phyloP scores from a whole-genome alignment of 768 basidiomycete species.

The Tephrocybe sp. region DNA sequence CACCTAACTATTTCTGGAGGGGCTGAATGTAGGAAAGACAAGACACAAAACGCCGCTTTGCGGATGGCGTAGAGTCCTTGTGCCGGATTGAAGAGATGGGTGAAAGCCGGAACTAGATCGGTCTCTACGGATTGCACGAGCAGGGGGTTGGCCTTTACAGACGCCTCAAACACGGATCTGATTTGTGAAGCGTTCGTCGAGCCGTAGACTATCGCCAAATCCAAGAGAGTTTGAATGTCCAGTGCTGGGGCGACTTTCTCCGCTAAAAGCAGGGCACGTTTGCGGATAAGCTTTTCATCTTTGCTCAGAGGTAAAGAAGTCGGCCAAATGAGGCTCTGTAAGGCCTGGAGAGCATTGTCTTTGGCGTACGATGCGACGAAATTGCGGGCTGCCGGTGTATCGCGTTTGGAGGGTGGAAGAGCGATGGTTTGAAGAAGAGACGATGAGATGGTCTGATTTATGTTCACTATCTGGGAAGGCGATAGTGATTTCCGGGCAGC shows the following conservation, averaged over 20 bases:
- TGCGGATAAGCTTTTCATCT: slow-evolving; percentile 45
- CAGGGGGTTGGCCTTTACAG: slow-evolving; percentile 31
- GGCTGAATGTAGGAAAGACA: slow-evolving; percentile 49
- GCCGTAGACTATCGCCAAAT: slow-evolving; percentile 59
- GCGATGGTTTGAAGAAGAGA: slow-evolving; percentile 46
- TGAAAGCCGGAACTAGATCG: slow-evolving; percentile 59
- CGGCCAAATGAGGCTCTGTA: slow-evolving; percentile 63
- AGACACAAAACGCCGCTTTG: slow-evolving; percentile 57
- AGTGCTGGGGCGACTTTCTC: slow-evolving; percentile 49
- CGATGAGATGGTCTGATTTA: slow-evolving; percentile 47
- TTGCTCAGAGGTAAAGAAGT: slow-evolving; percentile 23
- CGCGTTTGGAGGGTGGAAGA: slow-evolving; percentile 45
- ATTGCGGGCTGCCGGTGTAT: slow-evolving; percentile 38
- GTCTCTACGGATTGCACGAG: slow-evolving; percentile 31
- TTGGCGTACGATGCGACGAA: slow-evolving; percentile 60
- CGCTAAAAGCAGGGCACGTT: slow-evolving; percentile 52
- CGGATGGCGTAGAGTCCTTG: slow-evolving; percentile 63
- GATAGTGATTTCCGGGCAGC: slow-evolving; percentile 45
- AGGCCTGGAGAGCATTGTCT: slow-evolving; percentile 49
- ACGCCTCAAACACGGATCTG: slow-evolving; percentile 40
- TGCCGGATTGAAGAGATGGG: slow-evolving; percentile 41
- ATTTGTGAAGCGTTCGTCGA: slow-evolving; percentile 41
- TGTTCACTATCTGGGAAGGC: slow-evolving; percentile 46
- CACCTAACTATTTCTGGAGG: slow-evolving; percentile 46
- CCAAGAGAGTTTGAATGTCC: slow-evolving; percentile 55